Evolutionary conservation across 805 yeast genomes (phyloP).

Genomic region (Candida pini): DNA sequence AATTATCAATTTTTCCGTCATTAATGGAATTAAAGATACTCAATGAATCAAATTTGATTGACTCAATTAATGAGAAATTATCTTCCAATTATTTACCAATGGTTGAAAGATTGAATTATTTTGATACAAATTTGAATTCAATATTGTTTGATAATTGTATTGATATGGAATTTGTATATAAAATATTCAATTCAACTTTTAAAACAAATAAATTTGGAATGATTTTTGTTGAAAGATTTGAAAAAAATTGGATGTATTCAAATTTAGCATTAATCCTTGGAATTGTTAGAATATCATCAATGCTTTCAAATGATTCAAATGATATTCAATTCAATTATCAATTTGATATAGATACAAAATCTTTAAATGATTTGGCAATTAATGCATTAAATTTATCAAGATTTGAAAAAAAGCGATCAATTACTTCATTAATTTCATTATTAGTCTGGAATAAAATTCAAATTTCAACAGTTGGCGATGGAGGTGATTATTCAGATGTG

Average conservation of each 20-base stretch:
- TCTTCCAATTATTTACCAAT: constrained; percentile 15
- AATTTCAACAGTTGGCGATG: constrained; percentile 9
- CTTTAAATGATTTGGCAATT: constrained; percentile 3
- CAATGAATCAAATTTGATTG: too few relatives aligned
- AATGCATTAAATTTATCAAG: constrained; percentile 8
- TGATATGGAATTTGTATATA: constrained; percentile 7
- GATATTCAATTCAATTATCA: constrained; percentile 1
- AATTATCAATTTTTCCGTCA: too few relatives aligned
- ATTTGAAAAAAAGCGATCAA: constrained; percentile 11
- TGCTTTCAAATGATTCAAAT: constrained; percentile 3
- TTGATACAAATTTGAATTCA: constrained; percentile 10
- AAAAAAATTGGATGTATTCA: constrained; percentile 7
- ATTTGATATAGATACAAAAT: constrained; percentile 1
- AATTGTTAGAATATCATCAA: constrained; percentile 6
- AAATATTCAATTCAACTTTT: constrained; percentile 7
- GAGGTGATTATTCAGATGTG: constrained; percentile 14
- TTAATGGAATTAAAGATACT: too few relatives aligned
- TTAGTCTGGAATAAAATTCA: constrained; percentile 7
- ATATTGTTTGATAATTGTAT: constrained; percentile 7
- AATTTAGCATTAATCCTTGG: constrained; percentile 14
- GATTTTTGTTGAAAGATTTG: constrained; percentile 6
- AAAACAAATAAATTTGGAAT: constrained; percentile 4
- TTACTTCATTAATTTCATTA: constrained; percentile 11
- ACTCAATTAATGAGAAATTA: constrained; percentile 4
- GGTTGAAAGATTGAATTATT: constrained; percentile 16